Conservation (phyloP, 2,329 filamentous ascomycete genomes). For the Verticillium alfalfae region DNA sequence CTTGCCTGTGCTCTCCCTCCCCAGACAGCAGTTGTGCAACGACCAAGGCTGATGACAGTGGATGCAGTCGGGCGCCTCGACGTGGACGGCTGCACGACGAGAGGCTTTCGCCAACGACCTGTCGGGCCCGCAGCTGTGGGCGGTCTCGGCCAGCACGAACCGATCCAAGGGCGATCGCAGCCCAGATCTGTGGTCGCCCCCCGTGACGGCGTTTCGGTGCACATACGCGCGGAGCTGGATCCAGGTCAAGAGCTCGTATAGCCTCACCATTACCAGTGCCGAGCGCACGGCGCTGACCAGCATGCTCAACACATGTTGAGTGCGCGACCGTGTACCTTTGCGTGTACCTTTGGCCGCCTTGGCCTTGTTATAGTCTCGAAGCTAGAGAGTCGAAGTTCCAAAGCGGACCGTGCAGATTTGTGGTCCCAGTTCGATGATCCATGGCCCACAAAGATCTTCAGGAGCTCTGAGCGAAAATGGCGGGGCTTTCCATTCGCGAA, state of each 20-base stretch:
- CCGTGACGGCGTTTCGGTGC: slow-evolving; percentile 65
- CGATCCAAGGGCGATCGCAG: slow-evolving; percentile 65
- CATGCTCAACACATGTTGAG: slow-evolving; percentile 61
- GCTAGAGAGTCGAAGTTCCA: not conserved
- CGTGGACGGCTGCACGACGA: slow-evolving; percentile 65
- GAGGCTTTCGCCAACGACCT: slow-evolving; percentile 73
- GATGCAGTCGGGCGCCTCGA: slow-evolving; percentile 59
- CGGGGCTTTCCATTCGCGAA: too few species aligned
- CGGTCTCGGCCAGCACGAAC: slow-evolving; percentile 75
- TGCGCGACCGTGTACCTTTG: not conserved
- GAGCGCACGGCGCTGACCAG: slow-evolving; percentile 64
- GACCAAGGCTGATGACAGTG: slow-evolving; percentile 4
- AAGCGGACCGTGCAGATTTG: not conserved
- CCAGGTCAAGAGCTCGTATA: slow-evolving; percentile 69
- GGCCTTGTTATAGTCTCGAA: not conserved
- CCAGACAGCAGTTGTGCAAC: not conserved
- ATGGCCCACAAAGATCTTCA: too few species aligned
- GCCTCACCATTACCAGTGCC: slow-evolving; percentile 60
- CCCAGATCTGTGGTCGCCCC: slow-evolving; percentile 73
- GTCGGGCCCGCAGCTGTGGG: slow-evolving; percentile 68
- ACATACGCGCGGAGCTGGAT: slow-evolving; percentile 74
- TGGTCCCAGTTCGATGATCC: not conserved
- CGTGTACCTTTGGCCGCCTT: not conserved
- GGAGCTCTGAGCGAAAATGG: too few species aligned
- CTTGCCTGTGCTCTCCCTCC: not conserved